Percentiles rank a stretch among this genome's conserved stretches.
Conservation (phyloP, 768 basidiomycete genomes). For the Bullera alba region DNA sequence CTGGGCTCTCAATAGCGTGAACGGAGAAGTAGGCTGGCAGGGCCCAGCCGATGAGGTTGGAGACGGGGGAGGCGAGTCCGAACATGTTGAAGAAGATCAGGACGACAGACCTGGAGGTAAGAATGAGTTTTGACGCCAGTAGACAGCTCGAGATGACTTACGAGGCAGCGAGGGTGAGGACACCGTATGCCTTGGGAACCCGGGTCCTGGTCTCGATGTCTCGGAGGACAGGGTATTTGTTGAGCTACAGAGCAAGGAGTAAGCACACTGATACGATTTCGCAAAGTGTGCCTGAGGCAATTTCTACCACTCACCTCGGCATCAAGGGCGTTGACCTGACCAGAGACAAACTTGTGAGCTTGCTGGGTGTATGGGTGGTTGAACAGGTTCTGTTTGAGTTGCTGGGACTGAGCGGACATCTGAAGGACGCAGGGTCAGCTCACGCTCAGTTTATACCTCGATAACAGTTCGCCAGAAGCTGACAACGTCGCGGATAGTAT, state of each 20-base stretch:
- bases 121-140: neutral
- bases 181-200: constrained; percentile 85
- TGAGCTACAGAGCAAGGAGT: constrained; percentile 49
- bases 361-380: constrained; percentile 81
- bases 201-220: constrained; percentile 81
- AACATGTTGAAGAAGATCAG: constrained; percentile 48
- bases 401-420: constrained; percentile 40
- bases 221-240: constrained; percentile 77
- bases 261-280: too few species aligned
- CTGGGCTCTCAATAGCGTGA: constrained; percentile 84
- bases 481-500: too few species aligned
- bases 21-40: constrained; percentile 93
- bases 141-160: constrained; percentile 50
- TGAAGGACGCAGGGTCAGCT: too few species aligned
- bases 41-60: constrained; percentile 89
- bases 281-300: neutral
- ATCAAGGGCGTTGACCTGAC: constrained; percentile 84
- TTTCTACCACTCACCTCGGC: constrained; percentile 76
- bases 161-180: constrained; percentile 63
- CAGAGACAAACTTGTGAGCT: constrained; percentile 70
- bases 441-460: too few species aligned
- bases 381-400: constrained; percentile 62
- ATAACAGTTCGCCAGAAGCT: too few species aligned
- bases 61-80: constrained; percentile 82
- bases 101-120: constrained; percentile 32